Conservation (phyloP, 495 filamentous ascomycete genomes). For the Rhypophila decipiens region DNA sequence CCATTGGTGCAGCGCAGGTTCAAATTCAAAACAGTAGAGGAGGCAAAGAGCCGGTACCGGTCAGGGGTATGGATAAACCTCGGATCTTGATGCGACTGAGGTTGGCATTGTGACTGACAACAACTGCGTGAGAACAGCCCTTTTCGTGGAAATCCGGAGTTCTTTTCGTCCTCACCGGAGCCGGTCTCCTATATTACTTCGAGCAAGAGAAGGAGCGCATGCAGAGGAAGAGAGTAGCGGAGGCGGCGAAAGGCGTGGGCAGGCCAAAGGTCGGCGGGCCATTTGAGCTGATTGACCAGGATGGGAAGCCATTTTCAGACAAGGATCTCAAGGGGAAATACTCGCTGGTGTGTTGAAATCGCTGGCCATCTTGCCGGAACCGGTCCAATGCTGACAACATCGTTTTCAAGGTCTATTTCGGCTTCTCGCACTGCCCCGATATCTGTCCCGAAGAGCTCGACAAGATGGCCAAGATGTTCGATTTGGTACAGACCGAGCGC, state of each 20-base stretch:
- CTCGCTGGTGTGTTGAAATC: constrained; percentile 48
- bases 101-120: constrained; percentile 8
- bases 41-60: constrained; percentile 46
- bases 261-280: constrained; percentile 86
- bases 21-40: constrained; percentile 48
- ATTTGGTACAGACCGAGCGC: constrained; percentile 56
- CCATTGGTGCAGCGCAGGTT: constrained; percentile 26
- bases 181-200: constrained; percentile 80
- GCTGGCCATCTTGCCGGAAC: too few relatives aligned
- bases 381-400: neutral
- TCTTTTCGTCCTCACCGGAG: constrained; percentile 75
- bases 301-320: constrained; percentile 68
- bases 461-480: constrained; percentile 93
- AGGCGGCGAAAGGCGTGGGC: constrained; percentile 87
- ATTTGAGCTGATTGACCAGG: constrained; percentile 74
- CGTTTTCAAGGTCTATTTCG: constrained; percentile 71
- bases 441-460: constrained; percentile 99
- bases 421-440: constrained; percentile 96
- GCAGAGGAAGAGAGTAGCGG: constrained; percentile 76
- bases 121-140: constrained; percentile 43
- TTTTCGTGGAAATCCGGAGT: constrained; percentile 87
- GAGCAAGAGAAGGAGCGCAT: constrained; percentile 82
- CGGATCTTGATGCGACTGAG: neutral
- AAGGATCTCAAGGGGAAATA: constrained; percentile 82
- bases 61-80: constrained; percentile 35